Percentiles rank a stretch among this genome's conserved stretches.
phyloP scores from a whole-genome alignment of 352 stramenopile species.

The Pythium insidiosum region DNA sequence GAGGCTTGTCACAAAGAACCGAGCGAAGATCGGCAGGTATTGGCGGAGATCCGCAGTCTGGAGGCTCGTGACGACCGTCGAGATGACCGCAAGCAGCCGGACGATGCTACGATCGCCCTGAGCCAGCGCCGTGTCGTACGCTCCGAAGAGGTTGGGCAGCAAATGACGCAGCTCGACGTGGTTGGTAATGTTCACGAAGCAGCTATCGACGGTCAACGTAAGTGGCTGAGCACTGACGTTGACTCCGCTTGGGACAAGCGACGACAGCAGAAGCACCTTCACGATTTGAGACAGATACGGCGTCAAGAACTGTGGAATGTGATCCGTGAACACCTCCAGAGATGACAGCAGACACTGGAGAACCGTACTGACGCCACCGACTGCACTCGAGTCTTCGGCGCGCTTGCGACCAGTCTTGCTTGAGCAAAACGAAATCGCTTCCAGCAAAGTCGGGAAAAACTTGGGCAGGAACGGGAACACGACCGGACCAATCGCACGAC shows the following conservation, averaged over 20 bases:
- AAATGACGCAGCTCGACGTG: slow-evolving; percentile 70
- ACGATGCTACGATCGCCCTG: slow-evolving; percentile 45
- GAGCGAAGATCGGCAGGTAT: slow-evolving; percentile 64
- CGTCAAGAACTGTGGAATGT: slow-evolving; percentile 76
- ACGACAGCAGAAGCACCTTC: slow-evolving; percentile 47
- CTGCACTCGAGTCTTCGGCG: background rate
- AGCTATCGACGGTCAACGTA: slow-evolving; percentile 54
- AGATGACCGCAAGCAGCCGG: slow-evolving; percentile 65
- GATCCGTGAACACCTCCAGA: slow-evolving; percentile 76
- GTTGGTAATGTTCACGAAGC: slow-evolving; percentile 57
- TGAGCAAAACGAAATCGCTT: slow-evolving; percentile 48
- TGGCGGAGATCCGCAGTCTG: slow-evolving; percentile 43
- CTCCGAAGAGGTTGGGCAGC: slow-evolving; percentile 54
- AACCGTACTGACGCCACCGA: slow-evolving; percentile 35
- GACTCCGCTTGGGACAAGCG: slow-evolving; percentile 21
- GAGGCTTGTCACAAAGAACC: slow-evolving; percentile 76
- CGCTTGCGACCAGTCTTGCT: slow-evolving; percentile 8
- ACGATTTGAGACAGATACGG: slow-evolving; percentile 65
- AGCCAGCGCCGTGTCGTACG: slow-evolving; percentile 57
- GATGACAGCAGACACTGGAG: slow-evolving; percentile 68
- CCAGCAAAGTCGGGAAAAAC: slow-evolving; percentile 74
- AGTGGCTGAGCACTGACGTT: slow-evolving; percentile 22
- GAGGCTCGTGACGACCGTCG: slow-evolving; percentile 48
- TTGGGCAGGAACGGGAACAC: slow-evolving; percentile 78
- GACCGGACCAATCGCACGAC: slow-evolving; percentile 47